These are phyloP conservation scores for Amauroascus niger DNA, from an alignment of 2,329 filamentous ascomycete genomes.

Conservation along the genomic window DNA sequence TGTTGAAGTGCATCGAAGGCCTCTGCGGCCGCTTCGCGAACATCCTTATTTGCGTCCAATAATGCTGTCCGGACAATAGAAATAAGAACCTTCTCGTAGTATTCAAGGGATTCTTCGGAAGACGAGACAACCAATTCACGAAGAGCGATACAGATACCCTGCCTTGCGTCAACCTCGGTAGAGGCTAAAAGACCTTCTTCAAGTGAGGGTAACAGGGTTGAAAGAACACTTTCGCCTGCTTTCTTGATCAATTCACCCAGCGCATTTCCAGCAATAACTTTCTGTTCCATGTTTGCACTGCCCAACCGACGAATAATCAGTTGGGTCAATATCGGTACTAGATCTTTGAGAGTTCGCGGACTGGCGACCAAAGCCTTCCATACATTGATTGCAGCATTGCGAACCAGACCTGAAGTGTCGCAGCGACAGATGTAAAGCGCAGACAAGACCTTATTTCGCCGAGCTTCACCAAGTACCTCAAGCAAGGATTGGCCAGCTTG, in stretches of 20 bases:
- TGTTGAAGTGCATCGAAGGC: conserved; percentile 93
- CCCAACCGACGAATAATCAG: conserved; percentile 88
- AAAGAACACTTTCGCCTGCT: conserved; percentile 84
- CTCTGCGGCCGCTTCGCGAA: conserved; percentile 90
- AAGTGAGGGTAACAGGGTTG: conserved; percentile 77
- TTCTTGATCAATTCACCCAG: conserved; percentile 94
- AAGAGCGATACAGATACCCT: conserved; percentile 94
- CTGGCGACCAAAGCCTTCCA: conserved; percentile 96
- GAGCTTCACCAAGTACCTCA: conserved; percentile 89
- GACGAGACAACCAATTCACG: conserved; percentile 88
- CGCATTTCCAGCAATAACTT: conserved; percentile 95
- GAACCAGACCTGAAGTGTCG: conserved; percentile 87
- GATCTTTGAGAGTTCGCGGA: conserved; percentile 84
- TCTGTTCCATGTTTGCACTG: conserved; percentile 96
- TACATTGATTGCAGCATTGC: conserved; percentile 77
- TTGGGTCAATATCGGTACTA: conserved; percentile 88
- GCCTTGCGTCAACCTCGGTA: conserved; percentile 83
- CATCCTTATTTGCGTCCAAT: conserved; percentile 79
- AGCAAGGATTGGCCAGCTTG: conserved; percentile 89
- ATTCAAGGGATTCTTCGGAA: conserved; percentile 76
- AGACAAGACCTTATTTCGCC: conserved; percentile 94
- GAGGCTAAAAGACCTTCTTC: conserved; percentile 83
- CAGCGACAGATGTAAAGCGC: conserved; percentile 94
- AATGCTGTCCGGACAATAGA: conserved; percentile 87
- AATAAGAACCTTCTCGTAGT: conserved; percentile 90